phyloP scores from a whole-genome alignment of 768 basidiomycete genomes.

The Mycena polygramma region DNA sequence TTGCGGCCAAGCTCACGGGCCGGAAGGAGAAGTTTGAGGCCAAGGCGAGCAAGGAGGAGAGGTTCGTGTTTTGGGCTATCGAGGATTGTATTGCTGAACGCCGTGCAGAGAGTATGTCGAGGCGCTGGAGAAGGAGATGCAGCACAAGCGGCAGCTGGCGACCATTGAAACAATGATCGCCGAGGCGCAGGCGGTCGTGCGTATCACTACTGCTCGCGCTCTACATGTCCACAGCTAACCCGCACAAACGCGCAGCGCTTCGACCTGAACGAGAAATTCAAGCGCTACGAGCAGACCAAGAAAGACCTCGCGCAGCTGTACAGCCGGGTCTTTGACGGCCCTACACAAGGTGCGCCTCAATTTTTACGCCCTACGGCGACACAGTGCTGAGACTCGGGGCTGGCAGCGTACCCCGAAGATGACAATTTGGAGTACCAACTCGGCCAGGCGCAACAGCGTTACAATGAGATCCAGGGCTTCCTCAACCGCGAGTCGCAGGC shows the following conservation, averaged over 20 bases:
- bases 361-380: too few species aligned
- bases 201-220: constrained; percentile 34
- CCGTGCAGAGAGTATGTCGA: constrained; percentile 59
- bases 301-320: constrained; percentile 56
- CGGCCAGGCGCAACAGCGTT: constrained; percentile 45
- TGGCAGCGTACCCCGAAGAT: constrained; percentile 59
- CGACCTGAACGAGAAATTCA: constrained; percentile 50
- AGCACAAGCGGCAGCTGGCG: constrained; percentile 50
- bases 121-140: constrained; percentile 57
- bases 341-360: constrained; percentile 51
- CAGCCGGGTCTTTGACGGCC: constrained; percentile 57
- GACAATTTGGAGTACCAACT: constrained; percentile 58
- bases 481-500: constrained; percentile 58
- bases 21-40: constrained; percentile 57
- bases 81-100: not conserved
- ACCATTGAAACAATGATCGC: constrained; percentile 48
- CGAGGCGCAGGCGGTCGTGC: constrained; percentile 54
- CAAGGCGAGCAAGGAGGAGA: constrained; percentile 59
- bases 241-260: constrained; percentile 41
- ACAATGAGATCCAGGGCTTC: constrained; percentile 52
- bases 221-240: not conserved
- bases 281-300: constrained; percentile 47
- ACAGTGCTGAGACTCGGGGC: not conserved
- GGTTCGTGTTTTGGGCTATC: constrained; percentile 43
- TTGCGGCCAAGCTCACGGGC: constrained; percentile 57